Percentiles rank a stretch among this genome's conserved stretches.
Conservation (phyloP, 2,329 filamentous ascomycete genomes). For the Exophiala mesophila region DNA sequence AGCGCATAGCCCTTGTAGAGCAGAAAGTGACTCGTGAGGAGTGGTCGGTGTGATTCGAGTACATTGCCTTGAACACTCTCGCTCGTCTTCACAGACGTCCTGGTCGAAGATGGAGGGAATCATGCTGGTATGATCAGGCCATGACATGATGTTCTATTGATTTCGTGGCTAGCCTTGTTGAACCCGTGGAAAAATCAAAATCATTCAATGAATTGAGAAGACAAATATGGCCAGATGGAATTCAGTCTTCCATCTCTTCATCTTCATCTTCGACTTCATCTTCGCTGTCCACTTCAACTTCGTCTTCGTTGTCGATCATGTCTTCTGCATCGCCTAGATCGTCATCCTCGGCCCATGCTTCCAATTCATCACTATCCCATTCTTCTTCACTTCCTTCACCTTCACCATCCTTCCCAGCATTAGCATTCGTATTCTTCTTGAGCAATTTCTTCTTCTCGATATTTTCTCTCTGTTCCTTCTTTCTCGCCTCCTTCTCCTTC, state of each 20-base stretch:
- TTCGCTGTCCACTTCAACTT: conserved; percentile 15
- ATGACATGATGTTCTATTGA: no score
- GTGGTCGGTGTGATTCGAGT: no score
- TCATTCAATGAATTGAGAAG: no score
- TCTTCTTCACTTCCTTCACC: conserved; percentile 50
- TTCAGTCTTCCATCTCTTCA: conserved; percentile 41
- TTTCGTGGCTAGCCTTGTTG: no score
- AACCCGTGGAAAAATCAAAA: no score
- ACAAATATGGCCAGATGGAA: conserved; percentile 1
- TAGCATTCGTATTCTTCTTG: conserved; percentile 45
- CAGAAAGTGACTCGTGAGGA: no score
- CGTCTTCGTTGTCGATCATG: conserved; percentile 29
- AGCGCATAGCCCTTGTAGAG: no score
- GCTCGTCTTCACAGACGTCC: no score
- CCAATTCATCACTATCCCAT: conserved; percentile 50
- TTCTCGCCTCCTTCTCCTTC: conserved; percentile 76
- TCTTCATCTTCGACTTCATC: conserved; percentile 25
- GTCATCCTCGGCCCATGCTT: conserved; percentile 38
- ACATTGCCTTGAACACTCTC: no score
- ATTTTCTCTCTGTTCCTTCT: conserved; percentile 80
- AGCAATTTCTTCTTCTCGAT: conserved; percentile 77
- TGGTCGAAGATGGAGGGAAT: no score
- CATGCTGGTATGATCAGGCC: no score
- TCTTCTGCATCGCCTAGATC: conserved; percentile 44
- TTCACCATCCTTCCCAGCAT: conserved; percentile 41